phyloP scores from a whole-genome alignment of 164 flowering plant genomes.

The Vitis rupestris region DNA sequence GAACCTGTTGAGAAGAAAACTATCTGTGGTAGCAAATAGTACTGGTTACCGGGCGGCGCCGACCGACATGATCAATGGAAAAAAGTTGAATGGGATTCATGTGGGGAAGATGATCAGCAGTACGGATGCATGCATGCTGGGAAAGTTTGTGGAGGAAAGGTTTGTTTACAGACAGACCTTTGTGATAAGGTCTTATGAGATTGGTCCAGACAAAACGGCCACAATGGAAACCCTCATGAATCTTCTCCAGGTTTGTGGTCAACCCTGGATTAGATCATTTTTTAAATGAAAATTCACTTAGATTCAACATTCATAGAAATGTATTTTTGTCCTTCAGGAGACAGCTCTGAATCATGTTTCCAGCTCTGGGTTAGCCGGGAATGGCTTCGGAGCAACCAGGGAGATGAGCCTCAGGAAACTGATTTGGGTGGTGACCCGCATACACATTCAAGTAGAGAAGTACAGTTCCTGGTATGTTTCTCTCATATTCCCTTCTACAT shows the following conservation, averaged over 20 bases:
- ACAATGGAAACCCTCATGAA: conserved; percentile 86
- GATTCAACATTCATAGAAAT: not conserved
- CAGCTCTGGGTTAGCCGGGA: conserved; percentile 61
- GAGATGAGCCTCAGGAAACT: conserved; percentile 77
- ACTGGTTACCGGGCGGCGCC: conserved; percentile 10
- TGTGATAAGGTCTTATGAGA: conserved; percentile 76
- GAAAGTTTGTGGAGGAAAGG: conserved; percentile 56
- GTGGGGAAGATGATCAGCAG: conserved; percentile 9
- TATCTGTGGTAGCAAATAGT: conserved; percentile 24
- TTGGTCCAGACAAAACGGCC: conserved; percentile 81
- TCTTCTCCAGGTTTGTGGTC: conserved; percentile 62
- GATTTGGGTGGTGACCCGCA: conserved; percentile 80
- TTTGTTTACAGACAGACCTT: conserved; percentile 64
- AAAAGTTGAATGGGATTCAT: conserved; percentile 46
- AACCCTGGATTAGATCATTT: not conserved
- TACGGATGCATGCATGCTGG: conserved; percentile 29
- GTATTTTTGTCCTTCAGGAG: conserved; percentile 39
- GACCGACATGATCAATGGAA: conserved; percentile 44
- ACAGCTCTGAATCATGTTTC: conserved; percentile 76
- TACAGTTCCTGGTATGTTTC: conserved; percentile 61
- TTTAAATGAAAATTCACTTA: not conserved
- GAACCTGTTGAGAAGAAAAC: not conserved
- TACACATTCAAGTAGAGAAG: conserved; percentile 62
- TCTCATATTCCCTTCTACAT: not conserved
- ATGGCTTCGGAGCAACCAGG: conserved; percentile 73